Conservation (phyloP, 139 green algal genomes). For the Chlorella vulgaris region DNA sequence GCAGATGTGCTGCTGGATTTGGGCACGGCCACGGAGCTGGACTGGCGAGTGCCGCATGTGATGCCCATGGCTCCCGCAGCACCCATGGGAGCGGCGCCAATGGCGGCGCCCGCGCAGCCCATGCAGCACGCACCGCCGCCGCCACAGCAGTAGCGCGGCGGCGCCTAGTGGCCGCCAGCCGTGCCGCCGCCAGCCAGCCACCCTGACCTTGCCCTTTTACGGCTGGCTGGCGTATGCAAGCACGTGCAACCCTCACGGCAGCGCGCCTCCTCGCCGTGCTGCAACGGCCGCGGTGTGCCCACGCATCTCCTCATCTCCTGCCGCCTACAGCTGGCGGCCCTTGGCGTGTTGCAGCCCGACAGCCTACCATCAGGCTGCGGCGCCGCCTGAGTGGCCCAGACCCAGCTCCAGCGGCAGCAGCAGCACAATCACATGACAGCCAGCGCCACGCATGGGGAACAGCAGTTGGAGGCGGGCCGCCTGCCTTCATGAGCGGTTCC, state of each 20-base stretch:
- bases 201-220: too few relatives aligned
- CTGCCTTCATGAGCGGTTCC: too few relatives aligned
- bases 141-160: not conserved
- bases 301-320: too few relatives aligned
- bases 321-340: too few relatives aligned
- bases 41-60: constrained; percentile 32
- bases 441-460: not conserved
- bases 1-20: constrained; percentile 33
- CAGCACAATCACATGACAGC: not conserved
- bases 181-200: not conserved
- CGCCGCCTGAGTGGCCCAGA: too few relatives aligned
- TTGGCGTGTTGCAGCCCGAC: too few relatives aligned
- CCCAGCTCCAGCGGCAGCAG: not conserved
- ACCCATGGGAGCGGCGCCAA: not conserved
- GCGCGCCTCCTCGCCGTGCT: too few relatives aligned
- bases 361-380: too few relatives aligned
- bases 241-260: too few relatives aligned
- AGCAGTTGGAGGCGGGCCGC: too few relatives aligned
- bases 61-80: constrained; percentile 9
- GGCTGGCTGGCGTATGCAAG: too few relatives aligned
- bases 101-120: not conserved
- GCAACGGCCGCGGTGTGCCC: too few relatives aligned
- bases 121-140: constrained; percentile 8
- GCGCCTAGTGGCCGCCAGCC: not conserved
- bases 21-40: constrained; percentile 3